Conservation (phyloP, 208 protist genomes). For the Crithidia expoeki region DNA sequence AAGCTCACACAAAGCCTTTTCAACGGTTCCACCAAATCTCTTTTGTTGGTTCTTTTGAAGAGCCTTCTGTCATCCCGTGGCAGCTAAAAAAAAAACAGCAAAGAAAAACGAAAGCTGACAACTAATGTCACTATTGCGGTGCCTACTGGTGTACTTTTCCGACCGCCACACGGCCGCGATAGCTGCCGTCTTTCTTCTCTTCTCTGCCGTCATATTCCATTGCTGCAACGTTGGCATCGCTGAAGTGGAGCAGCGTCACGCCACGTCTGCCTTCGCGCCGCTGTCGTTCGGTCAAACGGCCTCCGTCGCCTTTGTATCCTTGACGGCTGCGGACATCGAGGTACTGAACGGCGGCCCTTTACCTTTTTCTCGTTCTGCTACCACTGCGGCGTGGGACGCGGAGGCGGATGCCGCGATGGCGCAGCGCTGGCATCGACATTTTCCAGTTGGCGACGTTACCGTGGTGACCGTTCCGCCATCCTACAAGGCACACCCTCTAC, state of each 20-base stretch:
- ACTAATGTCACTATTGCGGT: conserved; percentile 7
- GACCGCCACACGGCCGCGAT: conserved; percentile 28
- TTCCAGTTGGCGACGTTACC: conserved; percentile 16
- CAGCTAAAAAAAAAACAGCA: too few relatives aligned
- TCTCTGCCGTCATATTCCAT: conserved; percentile 9
- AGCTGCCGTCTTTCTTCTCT: conserved; percentile 17
- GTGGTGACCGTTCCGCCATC: conserved; percentile 1
- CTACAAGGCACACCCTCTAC: not conserved
- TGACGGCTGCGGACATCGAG: conserved; percentile 17
- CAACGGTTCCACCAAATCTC: too few relatives aligned
- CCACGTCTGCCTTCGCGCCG: not conserved
- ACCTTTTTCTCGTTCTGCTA: not conserved
- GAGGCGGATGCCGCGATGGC: not conserved
- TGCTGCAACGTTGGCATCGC: conserved; percentile 3
- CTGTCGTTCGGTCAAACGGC: not conserved
- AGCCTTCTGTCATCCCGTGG: too few relatives aligned
- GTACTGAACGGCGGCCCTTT: conserved; percentile 20
- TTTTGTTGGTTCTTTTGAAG: too few relatives aligned
- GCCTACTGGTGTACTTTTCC: conserved; percentile 15
- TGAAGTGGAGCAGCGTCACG: conserved; percentile 16
- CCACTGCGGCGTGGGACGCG: not conserved
- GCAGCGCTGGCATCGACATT: conserved; percentile 23
- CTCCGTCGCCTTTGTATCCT: conserved; percentile 7
- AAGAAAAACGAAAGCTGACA: not conserved
- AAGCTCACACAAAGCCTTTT: too few relatives aligned